A percentile compares a stretch with the other conserved stretches of the same genome.
phyloP scores from a whole-genome alignment of 306 rosid species.

The Acmispon strigosus region DNA sequence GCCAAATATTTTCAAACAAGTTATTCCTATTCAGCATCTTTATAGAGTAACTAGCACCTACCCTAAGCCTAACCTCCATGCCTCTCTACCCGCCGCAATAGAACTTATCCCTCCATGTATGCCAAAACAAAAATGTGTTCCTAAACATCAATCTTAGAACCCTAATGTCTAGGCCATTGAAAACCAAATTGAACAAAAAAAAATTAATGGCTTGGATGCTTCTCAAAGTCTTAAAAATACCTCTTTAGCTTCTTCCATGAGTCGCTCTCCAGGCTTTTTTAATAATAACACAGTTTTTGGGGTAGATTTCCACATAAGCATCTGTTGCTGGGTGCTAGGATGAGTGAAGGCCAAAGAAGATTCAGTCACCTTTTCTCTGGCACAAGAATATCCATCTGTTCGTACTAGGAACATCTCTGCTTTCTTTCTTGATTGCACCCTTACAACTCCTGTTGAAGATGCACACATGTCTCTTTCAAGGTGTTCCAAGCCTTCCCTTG shows the following conservation, averaged over 20 bases:
- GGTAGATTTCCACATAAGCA: conserved; percentile 97
- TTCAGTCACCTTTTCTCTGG: conserved; percentile 90
- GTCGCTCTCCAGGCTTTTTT: conserved; percentile 83
- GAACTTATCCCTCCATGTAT: background rate
- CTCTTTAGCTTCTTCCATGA: conserved; percentile 99
- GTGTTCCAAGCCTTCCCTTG: conserved; percentile 39
- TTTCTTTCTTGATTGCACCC: conserved; percentile 94
- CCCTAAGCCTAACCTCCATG: background rate
- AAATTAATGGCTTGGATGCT: background rate
- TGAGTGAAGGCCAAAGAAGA: conserved; percentile 96
- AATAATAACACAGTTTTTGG: conserved; percentile 89
- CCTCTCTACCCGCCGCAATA: conserved; percentile 3
- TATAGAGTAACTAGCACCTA: background rate
- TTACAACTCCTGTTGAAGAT: conserved; percentile 94
- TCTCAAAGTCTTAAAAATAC: conserved; percentile 23
- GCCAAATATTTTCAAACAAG: no score
- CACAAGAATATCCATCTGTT: conserved; percentile 89
- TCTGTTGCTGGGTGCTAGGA: conserved; percentile 98
- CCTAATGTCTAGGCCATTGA: background rate
- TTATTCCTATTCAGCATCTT: no score
- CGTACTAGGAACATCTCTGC: conserved; percentile 98
- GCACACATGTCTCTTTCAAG: conserved; percentile 87
- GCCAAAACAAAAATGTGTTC: background rate
- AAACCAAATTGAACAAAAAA: background rate
- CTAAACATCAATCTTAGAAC: conserved; percentile 4